These are phyloP conservation scores for Globisporangium lucens DNA, from an alignment of 352 stramenopile genomes.

Conservation along the genomic window DNA sequence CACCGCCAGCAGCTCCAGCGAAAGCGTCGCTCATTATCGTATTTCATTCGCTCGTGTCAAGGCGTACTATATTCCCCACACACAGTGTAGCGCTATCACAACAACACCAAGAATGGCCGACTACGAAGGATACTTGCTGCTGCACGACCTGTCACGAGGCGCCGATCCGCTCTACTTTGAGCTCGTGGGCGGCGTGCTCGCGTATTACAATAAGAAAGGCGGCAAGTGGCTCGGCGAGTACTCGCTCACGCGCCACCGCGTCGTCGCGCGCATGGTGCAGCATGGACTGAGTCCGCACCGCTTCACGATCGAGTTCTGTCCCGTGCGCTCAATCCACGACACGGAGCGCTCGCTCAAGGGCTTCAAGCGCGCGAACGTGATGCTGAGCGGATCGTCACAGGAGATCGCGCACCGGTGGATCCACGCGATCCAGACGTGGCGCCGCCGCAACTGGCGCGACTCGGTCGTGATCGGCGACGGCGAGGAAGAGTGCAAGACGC, in stretches of 20 bases:
- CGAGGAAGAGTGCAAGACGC: conserved; percentile 61
- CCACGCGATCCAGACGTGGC: conserved; percentile 66
- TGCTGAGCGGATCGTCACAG: conserved; percentile 54
- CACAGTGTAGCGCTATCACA: neutral
- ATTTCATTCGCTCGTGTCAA: conserved; percentile 1
- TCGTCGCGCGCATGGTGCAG: conserved; percentile 43
- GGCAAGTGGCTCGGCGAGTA: conserved; percentile 69
- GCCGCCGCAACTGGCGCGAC: conserved; percentile 74
- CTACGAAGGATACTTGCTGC: conserved; percentile 76
- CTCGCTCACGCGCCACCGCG: conserved; percentile 70
- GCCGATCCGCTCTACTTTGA: conserved; percentile 77
- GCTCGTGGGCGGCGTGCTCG: conserved; percentile 61
- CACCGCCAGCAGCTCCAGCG: neutral
- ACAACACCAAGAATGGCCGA: conserved; percentile 52
- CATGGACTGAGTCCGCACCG: conserved; percentile 47
- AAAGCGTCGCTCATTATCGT: neutral
- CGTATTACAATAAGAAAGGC: conserved; percentile 73
- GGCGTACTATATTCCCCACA: neutral
- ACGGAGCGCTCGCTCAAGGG: conserved; percentile 65
- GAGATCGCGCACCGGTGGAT: conserved; percentile 60
- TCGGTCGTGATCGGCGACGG: conserved; percentile 52
- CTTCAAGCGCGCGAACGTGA: conserved; percentile 48
- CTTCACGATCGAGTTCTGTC: conserved; percentile 67
- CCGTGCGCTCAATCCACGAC: conserved; percentile 74
- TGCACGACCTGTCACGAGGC: conserved; percentile 42